Conservation (phyloP, 352 stramenopile species). For the Globisporangium nagaii region DNA sequence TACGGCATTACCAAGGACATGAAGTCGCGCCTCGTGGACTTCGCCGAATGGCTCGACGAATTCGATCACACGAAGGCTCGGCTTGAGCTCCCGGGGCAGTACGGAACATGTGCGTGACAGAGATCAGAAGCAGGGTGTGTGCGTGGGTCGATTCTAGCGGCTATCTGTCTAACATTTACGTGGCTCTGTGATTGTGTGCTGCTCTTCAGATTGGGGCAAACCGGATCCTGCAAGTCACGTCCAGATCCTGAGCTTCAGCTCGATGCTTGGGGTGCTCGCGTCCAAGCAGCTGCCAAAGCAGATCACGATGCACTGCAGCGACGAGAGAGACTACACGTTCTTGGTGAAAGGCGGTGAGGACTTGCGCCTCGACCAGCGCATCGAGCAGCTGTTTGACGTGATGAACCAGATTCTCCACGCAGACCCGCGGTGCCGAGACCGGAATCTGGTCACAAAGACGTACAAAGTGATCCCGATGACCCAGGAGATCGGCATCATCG, state of each 20-base stretch:
- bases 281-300: slow-evolving; percentile 86
- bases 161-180: background rate
- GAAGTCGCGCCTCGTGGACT: slow-evolving; percentile 73
- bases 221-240: slow-evolving; percentile 59
- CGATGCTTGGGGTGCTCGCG: slow-evolving; percentile 66
- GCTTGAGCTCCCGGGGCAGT: slow-evolving; percentile 80
- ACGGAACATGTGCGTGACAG: slow-evolving; percentile 43
- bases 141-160: too few species aligned
- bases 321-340: slow-evolving; percentile 81
- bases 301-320: slow-evolving; percentile 73
- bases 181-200: background rate
- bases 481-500: slow-evolving; percentile 75
- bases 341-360: slow-evolving; percentile 91
- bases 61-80: slow-evolving; percentile 67
- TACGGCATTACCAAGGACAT: slow-evolving; percentile 77
- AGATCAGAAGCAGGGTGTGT: background rate
- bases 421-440: slow-evolving; percentile 57
- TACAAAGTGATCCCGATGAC: slow-evolving; percentile 89
- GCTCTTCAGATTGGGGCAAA: slow-evolving; percentile 58
- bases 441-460: slow-evolving; percentile 58
- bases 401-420: slow-evolving; percentile 87
- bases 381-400: slow-evolving; percentile 89
- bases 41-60: slow-evolving; percentile 82
- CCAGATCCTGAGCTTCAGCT: slow-evolving; percentile 69
- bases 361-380: slow-evolving; percentile 87